Percentiles rank a stretch among this genome's conserved stretches.
These are phyloP conservation scores for Alopecurus myosuroides DNA, from an alignment of 176 grass and related monocot species.

Conservation along the genomic window DNA sequence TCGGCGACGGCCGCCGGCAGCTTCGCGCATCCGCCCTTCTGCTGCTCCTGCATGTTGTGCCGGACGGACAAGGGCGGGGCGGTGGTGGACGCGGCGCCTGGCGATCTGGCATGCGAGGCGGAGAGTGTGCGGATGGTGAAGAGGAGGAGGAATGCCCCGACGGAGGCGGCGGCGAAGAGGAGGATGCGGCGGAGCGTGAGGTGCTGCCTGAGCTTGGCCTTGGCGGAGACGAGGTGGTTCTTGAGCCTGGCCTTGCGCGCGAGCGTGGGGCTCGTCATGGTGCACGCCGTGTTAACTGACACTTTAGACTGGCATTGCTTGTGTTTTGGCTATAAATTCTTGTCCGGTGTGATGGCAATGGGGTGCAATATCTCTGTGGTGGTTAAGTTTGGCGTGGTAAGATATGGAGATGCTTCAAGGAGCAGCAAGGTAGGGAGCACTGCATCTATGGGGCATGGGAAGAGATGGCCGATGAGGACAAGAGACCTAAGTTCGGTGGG, in stretches of 20 bases:
- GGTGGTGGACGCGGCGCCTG: background rate
- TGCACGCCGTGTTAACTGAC: background rate
- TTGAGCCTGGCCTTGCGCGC: conserved; percentile 44
- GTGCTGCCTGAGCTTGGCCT: conserved; percentile 45
- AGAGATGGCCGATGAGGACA: conserved; percentile 4
- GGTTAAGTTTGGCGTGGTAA: background rate
- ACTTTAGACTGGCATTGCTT: background rate
- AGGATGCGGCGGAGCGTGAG: conserved; percentile 49
- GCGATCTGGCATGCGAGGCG: background rate
- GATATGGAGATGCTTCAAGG: conserved; percentile 18
- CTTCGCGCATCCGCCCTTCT: background rate
- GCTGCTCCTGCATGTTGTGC: background rate
- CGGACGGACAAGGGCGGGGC: background rate
- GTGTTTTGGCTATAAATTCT: background rate
- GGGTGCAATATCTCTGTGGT: background rate
- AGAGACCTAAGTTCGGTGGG: conserved; percentile 22
- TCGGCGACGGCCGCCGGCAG: conserved; percentile 26
- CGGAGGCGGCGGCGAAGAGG: conserved; percentile 19
- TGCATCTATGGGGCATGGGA: too few relatives aligned
- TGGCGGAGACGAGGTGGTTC: conserved; percentile 55
- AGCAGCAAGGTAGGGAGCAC: background rate
- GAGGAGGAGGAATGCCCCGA: conserved; percentile 32
- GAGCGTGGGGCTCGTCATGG: conserved; percentile 45
- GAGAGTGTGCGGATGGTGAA: conserved; percentile 41
- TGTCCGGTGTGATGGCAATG: background rate